These are phyloP conservation scores for Irpex lacteus DNA, from an alignment of 1,284 basidiomycete species.

Conservation along the genomic window DNA sequence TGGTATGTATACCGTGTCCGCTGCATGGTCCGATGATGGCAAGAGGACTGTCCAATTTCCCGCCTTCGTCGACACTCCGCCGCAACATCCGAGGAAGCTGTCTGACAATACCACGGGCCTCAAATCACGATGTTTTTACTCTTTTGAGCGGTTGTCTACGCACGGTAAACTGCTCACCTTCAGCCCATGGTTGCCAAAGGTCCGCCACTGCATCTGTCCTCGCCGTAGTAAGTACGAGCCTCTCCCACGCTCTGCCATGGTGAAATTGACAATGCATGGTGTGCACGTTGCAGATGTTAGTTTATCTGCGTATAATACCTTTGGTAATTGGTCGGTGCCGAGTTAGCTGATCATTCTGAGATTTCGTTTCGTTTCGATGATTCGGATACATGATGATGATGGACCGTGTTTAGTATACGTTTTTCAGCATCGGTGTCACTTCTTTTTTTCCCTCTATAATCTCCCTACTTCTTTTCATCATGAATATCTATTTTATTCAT, in stretches of 20 bases:
- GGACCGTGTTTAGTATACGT: constrained; percentile 12
- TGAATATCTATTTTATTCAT: neutral
- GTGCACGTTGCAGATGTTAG: neutral
- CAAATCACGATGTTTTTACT: too few species aligned
- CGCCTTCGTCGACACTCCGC: too few species aligned
- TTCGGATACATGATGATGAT: constrained; percentile 10
- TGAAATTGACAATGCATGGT: neutral
- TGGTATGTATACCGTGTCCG: too few species aligned
- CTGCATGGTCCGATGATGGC: too few species aligned
- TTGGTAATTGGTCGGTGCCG: constrained; percentile 13
- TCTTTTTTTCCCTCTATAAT: constrained; percentile 16
- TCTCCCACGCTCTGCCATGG: constrained; percentile 7
- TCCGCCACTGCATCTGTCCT: too few species aligned
- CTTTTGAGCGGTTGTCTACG: too few species aligned
- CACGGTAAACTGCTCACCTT: too few species aligned
- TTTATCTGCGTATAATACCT: constrained; percentile 1
- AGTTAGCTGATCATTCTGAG: constrained; percentile 6
- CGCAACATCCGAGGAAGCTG: too few species aligned
- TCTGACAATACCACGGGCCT: too few species aligned
- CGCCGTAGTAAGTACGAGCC: constrained; percentile 34
- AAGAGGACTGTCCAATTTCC: too few species aligned
- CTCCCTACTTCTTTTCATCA: constrained; percentile 19
- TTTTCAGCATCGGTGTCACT: constrained; percentile 17
- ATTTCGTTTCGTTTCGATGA: constrained; percentile 9
- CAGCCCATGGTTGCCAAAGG: too few species aligned